Conservation (phyloP, 2,329 filamentous ascomycete species). For the Xylariaceae sp. region DNA sequence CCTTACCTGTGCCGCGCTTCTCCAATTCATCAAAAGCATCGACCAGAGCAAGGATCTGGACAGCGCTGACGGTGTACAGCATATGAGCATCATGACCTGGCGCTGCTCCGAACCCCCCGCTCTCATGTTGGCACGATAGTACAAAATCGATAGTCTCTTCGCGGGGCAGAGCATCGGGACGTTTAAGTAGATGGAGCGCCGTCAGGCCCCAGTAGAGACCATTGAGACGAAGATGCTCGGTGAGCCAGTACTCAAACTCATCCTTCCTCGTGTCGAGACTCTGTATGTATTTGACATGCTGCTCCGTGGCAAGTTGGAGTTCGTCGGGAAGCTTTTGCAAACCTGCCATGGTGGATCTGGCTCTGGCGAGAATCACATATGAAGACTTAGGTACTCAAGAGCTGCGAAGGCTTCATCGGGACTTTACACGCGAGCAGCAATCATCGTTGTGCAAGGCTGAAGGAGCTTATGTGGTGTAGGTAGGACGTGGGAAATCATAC, state of each 20-base stretch:
- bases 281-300: conserved; percentile 89
- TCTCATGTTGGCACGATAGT: conserved; percentile 86
- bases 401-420: too few species aligned
- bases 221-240: conserved; percentile 91
- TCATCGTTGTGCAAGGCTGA: too few species aligned
- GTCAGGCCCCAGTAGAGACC: conserved; percentile 96
- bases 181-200: conserved; percentile 77
- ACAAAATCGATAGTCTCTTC: conserved; percentile 84
- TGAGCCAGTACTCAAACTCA: conserved; percentile 96
- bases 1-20: conserved; percentile 61
- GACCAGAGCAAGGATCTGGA: conserved; percentile 85
- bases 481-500: too few species aligned
- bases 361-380: too few species aligned
- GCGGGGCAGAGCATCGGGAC: conserved; percentile 75
- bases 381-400: too few species aligned
- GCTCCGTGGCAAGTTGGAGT: conserved; percentile 44
- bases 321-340: conserved; percentile 34
- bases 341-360: too few species aligned
- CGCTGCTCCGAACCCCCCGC: conserved; percentile 88
- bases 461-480: too few species aligned
- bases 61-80: conserved; percentile 90
- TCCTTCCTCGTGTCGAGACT: conserved; percentile 87
- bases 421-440: too few species aligned
- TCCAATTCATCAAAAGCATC: conserved; percentile 85
- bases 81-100: conserved; percentile 94